Evolutionary conservation across 2,329 filamentous ascomycete species (phyloP), one percentile per base, ranked within the genome.

Genomic region (Cladorrhinum sp.): DNA sequence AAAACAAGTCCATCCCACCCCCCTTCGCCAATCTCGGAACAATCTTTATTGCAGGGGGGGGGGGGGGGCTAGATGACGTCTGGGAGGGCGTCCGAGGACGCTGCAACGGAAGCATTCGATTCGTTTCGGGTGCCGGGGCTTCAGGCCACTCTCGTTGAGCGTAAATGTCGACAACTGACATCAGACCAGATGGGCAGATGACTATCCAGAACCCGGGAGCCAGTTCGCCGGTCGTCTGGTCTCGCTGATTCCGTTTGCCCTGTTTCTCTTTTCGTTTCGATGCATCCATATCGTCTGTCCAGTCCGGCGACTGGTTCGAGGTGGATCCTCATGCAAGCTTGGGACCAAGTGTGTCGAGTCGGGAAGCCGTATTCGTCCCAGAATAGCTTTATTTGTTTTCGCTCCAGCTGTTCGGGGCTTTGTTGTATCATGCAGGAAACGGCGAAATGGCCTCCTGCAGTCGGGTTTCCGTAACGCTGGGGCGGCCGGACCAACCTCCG

Each of bases 301-400:
- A 63, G 42, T 55, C 51, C 57, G 54, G 18, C 52, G 23, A n/a
- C 53, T 46, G 46, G 36, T 58, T 57, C 42, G 53, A 65, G 50
- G 52, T 49, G 60, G 52, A 64, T 58, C 33, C 3, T 55, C 52
- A 65, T 67, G 65, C 65, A 64, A 57, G 61, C 16, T 20, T 50
- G 61, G 26, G 26, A 52, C 52, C 20, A 48, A 59, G 42, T 58
- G 57, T 55, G 59, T 64, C 61, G 60, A 57, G 53, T 62, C 62
- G 63, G 68, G 50, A 63, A 63, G 58, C 62, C 64, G 66, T 65
- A 59, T 63, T 65, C 53, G 62, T 59, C 58, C 49, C 63, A 59
- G 26, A 28, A 28, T 28, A 28, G 9, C 9, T 63, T 63, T 39
- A 51, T 60, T 57, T 54, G 58, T 36, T 42, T n/a, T 62, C 51